phyloP scores from a whole-genome alignment of 116 monocot genomes.

The Phalaenopsis hybrid region DNA sequence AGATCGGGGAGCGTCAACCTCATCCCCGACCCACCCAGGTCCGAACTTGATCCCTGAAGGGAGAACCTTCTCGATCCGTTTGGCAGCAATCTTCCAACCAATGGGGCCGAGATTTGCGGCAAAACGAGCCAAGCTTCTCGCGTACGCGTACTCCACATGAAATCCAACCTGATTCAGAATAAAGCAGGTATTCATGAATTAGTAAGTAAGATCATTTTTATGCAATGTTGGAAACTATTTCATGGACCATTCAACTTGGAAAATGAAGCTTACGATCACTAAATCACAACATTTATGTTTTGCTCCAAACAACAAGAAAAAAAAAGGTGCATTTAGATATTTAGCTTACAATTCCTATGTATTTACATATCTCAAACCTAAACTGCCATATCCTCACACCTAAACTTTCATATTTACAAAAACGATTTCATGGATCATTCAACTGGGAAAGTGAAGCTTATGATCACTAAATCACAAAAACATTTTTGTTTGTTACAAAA shows the following conservation, averaged over 20 bases:
- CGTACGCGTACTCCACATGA: constrained; percentile 35
- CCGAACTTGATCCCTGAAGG: constrained; percentile 51
- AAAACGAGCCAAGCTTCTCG: constrained; percentile 50
- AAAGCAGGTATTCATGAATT: not conserved
- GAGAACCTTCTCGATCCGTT: constrained; percentile 33
- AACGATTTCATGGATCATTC: too few species aligned
- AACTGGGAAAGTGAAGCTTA: too few species aligned
- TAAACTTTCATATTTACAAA: too few species aligned
- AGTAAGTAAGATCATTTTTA: not conserved
- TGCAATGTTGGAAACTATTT: not conserved
- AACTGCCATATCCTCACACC: too few species aligned
- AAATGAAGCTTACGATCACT: not conserved
- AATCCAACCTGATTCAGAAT: constrained; percentile 38
- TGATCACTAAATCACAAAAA: too few species aligned
- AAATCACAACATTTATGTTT: not conserved
- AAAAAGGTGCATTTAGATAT: too few species aligned
- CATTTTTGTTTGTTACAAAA: too few species aligned
- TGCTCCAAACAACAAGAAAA: too few species aligned
- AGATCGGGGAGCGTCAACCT: constrained; percentile 16
- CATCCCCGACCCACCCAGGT: constrained; percentile 42
- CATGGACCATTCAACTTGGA: not conserved
- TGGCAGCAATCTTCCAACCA: constrained; percentile 44
- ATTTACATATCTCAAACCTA: too few species aligned
- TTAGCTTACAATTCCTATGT: too few species aligned
- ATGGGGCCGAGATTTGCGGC: constrained; percentile 50